phyloP scores from a whole-genome alignment of 2,329 filamentous ascomycete genomes.

The Neofusicoccum ribis region DNA sequence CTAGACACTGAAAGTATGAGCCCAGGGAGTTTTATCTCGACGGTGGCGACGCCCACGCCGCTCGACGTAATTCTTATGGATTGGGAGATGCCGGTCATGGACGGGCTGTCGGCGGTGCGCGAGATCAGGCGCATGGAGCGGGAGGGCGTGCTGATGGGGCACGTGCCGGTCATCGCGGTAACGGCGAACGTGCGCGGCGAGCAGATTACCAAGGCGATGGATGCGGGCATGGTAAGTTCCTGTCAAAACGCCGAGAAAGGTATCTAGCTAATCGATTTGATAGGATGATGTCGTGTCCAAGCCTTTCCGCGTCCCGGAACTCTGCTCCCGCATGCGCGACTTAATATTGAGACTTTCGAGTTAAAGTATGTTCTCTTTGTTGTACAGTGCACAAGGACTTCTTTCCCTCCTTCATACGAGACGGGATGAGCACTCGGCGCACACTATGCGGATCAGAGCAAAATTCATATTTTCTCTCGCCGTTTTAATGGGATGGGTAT shows the following conservation, averaged over 20 bases:
- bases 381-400: background rate
- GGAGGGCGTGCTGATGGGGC: conserved; percentile 24
- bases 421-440: no score
- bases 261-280: background rate
- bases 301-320: conserved; percentile 56
- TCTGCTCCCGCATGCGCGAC: conserved; percentile 15
- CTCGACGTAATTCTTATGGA: conserved; percentile 40
- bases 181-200: conserved; percentile 40
- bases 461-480: no score
- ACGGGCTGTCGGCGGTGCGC: conserved; percentile 36
- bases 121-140: conserved; percentile 35
- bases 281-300: conserved; percentile 75
- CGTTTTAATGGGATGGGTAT: no score
- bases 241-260: no score
- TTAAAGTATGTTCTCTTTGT: background rate
- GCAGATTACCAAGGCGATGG: conserved; percentile 36
- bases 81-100: conserved; percentile 42
- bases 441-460: no score
- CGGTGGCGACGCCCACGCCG: background rate
- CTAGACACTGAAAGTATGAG: no score
- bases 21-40: no score
- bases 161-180: conserved; percentile 38
- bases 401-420: background rate
- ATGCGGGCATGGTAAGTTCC: conserved; percentile 32
- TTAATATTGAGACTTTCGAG: background rate